Evolutionary conservation across 164 flowering plant species (phyloP).

Genomic region (Umbilicus rupestris): DNA sequence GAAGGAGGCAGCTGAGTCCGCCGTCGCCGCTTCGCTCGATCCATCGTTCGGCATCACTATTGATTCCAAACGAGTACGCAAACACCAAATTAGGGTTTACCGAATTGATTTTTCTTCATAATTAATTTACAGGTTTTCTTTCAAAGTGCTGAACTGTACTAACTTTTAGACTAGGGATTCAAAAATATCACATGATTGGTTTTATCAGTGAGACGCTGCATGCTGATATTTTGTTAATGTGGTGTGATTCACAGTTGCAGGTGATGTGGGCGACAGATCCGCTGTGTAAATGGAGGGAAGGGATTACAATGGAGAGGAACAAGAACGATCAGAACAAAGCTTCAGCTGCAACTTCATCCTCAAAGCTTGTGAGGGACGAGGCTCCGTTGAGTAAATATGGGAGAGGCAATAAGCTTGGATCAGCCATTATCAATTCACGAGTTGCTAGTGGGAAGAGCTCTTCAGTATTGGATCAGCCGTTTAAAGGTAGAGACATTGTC

Average conservation of each 20-base stretch:
- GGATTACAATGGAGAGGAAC: not conserved
- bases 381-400: constrained; percentile 27
- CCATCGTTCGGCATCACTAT: constrained; percentile 50
- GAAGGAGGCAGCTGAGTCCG: constrained; percentile 51
- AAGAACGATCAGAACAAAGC: not conserved
- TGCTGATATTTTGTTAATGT: too few relatives aligned
- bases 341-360: not conserved
- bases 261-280: constrained; percentile 5
- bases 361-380: constrained; percentile 1
- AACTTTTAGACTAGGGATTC: too few relatives aligned
- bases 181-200: not conserved
- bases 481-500: not conserved
- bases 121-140: constrained; percentile 5
- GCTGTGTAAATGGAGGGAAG: constrained; percentile 23
- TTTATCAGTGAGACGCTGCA: not conserved
- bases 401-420: constrained; percentile 46
- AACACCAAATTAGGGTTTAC: constrained; percentile 1
- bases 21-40: constrained; percentile 56
- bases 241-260: not conserved
- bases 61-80: constrained; percentile 35
- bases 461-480: not conserved
- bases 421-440: not conserved
- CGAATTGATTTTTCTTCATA: too few relatives aligned
- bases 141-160: not conserved
- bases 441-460: not conserved